Conservation (phyloP, 805 yeast species). For the Saccharomycopsis malanga region DNA sequence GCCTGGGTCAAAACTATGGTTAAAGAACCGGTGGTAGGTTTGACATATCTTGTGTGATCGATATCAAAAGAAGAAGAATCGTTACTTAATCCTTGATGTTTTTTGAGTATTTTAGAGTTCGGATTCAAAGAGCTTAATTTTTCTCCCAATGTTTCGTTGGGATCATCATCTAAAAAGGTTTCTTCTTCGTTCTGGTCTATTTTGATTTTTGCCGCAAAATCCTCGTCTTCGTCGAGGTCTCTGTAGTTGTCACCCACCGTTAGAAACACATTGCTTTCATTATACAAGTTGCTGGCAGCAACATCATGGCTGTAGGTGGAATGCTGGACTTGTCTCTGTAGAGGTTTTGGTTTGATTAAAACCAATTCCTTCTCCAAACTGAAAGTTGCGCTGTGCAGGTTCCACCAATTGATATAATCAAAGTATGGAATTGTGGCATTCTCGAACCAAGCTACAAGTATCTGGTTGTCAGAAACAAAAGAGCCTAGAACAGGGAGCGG, state of each 20-base stretch:
- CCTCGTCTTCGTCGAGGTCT: slow-evolving; percentile 44
- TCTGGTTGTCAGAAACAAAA: slow-evolving; percentile 28
- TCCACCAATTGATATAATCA: slow-evolving; percentile 48
- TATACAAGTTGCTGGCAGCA: slow-evolving; percentile 49
- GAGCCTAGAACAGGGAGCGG: slow-evolving; percentile 29
- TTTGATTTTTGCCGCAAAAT: slow-evolving; percentile 19
- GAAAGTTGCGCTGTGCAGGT: slow-evolving; percentile 28
- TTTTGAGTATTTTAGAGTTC: slow-evolving; percentile 27
- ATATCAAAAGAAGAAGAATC: slow-evolving; percentile 21
- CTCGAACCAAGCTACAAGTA: slow-evolving; percentile 56
- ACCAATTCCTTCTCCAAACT: slow-evolving; percentile 1
- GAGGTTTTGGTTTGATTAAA: slow-evolving; percentile 8
- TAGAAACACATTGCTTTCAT: slow-evolving; percentile 42
- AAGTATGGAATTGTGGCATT: slow-evolving; percentile 50
- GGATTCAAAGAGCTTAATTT: slow-evolving; percentile 28
- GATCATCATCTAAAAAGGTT: slow-evolving; percentile 33
- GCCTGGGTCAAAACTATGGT: slow-evolving; percentile 86
- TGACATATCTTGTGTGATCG: slow-evolving; percentile 24
- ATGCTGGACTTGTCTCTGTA: slow-evolving; percentile 3
- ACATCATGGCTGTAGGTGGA: slow-evolving; percentile 34
- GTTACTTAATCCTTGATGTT: slow-evolving; percentile 9
- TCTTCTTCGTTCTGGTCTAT: slow-evolving; percentile 30
- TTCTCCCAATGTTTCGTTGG: slow-evolving; percentile 49
- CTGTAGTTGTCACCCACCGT: slow-evolving; percentile 58
- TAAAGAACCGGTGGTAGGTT: slow-evolving; percentile 66